A percentile compares a stretch with the other conserved stretches of the same genome.
phyloP scores from a whole-genome alignment of 257 asterid species.

The Agastache rugosa region DNA sequence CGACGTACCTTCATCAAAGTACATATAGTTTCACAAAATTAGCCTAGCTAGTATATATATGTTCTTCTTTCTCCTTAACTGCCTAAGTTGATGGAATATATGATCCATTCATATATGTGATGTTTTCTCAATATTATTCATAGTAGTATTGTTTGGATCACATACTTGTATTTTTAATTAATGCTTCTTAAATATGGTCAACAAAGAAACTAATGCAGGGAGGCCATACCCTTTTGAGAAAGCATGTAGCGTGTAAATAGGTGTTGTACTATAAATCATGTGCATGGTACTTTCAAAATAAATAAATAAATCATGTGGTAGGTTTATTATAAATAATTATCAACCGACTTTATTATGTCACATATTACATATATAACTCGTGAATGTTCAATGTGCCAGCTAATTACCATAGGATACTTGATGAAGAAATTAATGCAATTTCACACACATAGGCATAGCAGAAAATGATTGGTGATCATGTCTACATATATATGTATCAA shows the following conservation, averaged over 20 bases:
- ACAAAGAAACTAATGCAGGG: background rate
- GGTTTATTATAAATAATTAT: background rate
- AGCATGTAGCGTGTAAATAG: background rate
- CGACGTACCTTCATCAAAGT: conserved; percentile 60
- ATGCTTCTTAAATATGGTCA: background rate
- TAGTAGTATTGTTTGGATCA: background rate
- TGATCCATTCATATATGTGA: background rate
- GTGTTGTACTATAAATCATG: background rate
- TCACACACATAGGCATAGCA: background rate
- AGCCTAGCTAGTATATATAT: too few relatives aligned
- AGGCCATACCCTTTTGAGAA: background rate
- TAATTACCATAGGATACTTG: background rate
- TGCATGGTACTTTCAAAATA: too few relatives aligned
- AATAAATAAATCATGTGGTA: too few relatives aligned
- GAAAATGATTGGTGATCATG: background rate
- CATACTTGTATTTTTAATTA: too few relatives aligned
- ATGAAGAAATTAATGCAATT: too few relatives aligned
- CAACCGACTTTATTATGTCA: background rate
- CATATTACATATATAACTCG: background rate
- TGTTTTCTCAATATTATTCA: background rate
- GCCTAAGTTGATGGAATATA: too few relatives aligned
- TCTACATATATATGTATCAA: too few relatives aligned
- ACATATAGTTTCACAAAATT: background rate
- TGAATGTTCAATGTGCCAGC: background rate
- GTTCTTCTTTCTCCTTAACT: too few relatives aligned